Evolutionary conservation across 2,329 filamentous ascomycete species (phyloP).

Genomic region (Ascochyta clinopodiicola): DNA sequence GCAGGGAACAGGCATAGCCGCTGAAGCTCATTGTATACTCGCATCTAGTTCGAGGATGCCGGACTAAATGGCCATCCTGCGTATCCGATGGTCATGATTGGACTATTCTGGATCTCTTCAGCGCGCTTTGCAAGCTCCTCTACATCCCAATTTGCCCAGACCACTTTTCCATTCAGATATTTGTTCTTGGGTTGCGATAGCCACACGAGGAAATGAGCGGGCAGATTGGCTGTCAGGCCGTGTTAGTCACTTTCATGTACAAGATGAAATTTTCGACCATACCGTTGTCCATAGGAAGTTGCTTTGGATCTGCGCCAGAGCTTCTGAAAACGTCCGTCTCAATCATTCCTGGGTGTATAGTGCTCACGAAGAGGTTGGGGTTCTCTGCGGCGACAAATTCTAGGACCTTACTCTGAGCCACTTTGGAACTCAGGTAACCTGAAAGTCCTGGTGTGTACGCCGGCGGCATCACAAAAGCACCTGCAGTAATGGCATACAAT

Average conservation of each 20-base stretch:
- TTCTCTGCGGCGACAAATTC: slow-evolving; percentile 43
- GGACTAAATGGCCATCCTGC: slow-evolving; percentile 20
- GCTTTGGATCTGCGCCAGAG: slow-evolving; percentile 13
- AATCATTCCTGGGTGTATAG: slow-evolving; percentile 46
- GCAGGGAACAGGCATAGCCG: too few relatives aligned
- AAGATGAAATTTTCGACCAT: slow-evolving; percentile 10
- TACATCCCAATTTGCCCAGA: slow-evolving; percentile 33
- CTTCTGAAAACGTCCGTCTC: slow-evolving; percentile 38
- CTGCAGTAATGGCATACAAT: slow-evolving; percentile 4
- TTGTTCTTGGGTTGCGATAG: neutral
- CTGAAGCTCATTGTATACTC: too few relatives aligned
- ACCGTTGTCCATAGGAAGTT: slow-evolving; percentile 27
- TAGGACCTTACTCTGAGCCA: slow-evolving; percentile 40
- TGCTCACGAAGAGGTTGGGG: slow-evolving; percentile 41
- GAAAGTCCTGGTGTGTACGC: slow-evolving; percentile 21
- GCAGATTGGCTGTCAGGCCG: slow-evolving; percentile 26
- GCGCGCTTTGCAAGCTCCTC: slow-evolving; percentile 30
- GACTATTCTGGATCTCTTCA: slow-evolving; percentile 26
- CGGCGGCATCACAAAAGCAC: slow-evolving; percentile 10
- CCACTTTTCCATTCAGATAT: slow-evolving; percentile 31
- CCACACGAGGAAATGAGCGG: neutral
- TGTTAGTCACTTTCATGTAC: slow-evolving; percentile 14
- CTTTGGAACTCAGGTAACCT: slow-evolving; percentile 45
- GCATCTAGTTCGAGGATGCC: neutral
- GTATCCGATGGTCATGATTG: slow-evolving; percentile 24